phyloP scores from a whole-genome alignment of 345 rosid species.

The Melastoma malabathricum region DNA sequence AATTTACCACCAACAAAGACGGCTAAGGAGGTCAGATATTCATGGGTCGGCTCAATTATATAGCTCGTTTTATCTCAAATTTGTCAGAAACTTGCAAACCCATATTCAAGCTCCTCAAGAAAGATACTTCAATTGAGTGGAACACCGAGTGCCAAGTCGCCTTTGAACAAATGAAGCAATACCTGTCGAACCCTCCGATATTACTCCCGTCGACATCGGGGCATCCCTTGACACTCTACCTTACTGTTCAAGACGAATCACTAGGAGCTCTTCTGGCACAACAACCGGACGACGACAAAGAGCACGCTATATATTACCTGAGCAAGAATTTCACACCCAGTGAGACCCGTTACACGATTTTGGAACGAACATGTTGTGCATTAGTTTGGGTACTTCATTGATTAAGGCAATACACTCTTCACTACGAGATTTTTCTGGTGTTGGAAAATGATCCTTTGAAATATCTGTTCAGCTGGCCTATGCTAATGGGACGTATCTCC shows the following conservation, averaged over 20 bases:
- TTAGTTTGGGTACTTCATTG: background rate
- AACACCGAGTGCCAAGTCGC: background rate
- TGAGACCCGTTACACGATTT: rapidly evolving
- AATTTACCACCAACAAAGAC: background rate
- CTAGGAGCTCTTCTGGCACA: background rate
- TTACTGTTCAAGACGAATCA: background rate
- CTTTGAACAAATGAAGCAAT: conserved; percentile 1
- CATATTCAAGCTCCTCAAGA: background rate
- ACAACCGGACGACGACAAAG: background rate
- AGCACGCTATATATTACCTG: background rate
- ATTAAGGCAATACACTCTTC: background rate
- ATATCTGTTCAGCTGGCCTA: background rate
- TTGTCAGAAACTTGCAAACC: background rate
- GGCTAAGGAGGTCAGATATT: background rate
- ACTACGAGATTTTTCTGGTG: background rate
- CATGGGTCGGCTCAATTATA: conserved; percentile 1
- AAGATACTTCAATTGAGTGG: background rate
- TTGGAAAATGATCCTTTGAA: background rate
- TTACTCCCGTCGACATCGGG: background rate
- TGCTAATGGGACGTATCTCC: background rate
- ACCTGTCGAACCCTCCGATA: background rate
- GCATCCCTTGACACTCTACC: background rate
- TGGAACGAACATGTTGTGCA: conserved; percentile 4
- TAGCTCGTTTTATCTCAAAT: background rate
- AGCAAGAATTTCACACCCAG: background rate